Evolutionary conservation across 2,329 filamentous ascomycete species (phyloP).

Genomic region (Chaetomium sp.): DNA sequence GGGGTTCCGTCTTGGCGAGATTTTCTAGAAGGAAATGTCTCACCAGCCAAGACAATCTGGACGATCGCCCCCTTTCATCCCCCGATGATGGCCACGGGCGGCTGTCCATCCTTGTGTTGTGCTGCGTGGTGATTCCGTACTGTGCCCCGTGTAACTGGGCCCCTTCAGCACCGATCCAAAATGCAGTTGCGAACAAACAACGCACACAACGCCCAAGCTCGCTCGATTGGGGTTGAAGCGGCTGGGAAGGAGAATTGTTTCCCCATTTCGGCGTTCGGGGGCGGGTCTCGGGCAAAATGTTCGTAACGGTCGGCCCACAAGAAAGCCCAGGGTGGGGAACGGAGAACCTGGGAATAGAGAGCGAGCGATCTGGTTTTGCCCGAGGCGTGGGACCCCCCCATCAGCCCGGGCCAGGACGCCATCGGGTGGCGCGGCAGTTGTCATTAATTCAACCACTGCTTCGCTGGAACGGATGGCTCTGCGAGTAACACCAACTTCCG

Average conservation of each 20-base stretch:
- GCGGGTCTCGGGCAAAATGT: neutral
- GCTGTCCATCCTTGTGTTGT: too few relatives aligned
- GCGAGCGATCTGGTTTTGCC: too few relatives aligned
- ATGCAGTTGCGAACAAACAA: too few relatives aligned
- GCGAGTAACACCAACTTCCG: too few relatives aligned
- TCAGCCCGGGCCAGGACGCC: neutral
- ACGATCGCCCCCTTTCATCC: neutral
- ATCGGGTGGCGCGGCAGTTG: conserved; percentile 5
- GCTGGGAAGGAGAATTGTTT: neutral
- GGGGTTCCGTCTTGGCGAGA: too few relatives aligned
- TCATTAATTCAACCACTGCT: neutral
- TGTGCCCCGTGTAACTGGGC: too few relatives aligned
- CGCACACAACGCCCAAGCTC: neutral
- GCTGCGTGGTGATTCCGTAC: too few relatives aligned
- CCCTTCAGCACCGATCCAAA: too few relatives aligned
- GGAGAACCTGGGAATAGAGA: too few relatives aligned
- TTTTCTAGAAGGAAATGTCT: conserved; percentile 15
- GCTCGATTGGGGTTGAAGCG: neutral
- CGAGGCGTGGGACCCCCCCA: too few relatives aligned
- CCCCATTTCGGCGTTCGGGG: neutral
- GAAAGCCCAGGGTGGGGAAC: neutral
- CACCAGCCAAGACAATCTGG: conserved; percentile 6
- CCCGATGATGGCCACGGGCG: neutral
- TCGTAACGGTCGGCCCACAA: conserved; percentile 8
- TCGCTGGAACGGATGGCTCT: neutral